A percentile compares a stretch with the other conserved stretches of the same genome.
phyloP scores from a whole-genome alignment of 2,329 filamentous ascomycete species.

The Domatiomyces catenatus region DNA sequence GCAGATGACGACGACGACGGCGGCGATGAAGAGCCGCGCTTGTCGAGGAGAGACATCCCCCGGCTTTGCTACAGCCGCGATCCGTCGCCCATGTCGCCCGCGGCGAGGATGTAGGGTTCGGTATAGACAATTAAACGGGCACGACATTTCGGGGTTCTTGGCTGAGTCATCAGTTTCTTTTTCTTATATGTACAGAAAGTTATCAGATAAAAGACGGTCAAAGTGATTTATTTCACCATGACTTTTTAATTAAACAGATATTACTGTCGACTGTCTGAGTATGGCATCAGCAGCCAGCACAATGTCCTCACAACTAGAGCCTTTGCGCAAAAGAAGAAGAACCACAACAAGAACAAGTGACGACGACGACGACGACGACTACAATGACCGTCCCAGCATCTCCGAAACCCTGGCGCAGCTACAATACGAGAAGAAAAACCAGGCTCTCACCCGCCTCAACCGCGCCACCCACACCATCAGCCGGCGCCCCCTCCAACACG shows the following conservation, averaged over 20 bases:
- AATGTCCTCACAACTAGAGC: background rate
- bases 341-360: background rate
- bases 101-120: background rate
- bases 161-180: background rate
- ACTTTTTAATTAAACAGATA: too few relatives aligned
- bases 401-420: slow-evolving; percentile 9
- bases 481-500: slow-evolving; percentile 44
- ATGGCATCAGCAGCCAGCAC: background rate
- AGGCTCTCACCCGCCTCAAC: slow-evolving; percentile 17
- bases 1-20: background rate
- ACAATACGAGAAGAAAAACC: slow-evolving; percentile 14
- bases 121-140: background rate
- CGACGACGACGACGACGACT: background rate
- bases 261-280: too few relatives aligned
- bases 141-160: background rate
- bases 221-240: too few relatives aligned
- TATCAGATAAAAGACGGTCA: too few relatives aligned
- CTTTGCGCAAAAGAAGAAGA: background rate
- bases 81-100: background rate
- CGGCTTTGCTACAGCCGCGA: background rate
- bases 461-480: slow-evolving; percentile 25
- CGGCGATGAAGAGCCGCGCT: background rate
- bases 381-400: slow-evolving; percentile 1
- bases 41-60: background rate
- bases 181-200: too few relatives aligned